phyloP scores from a whole-genome alignment of 106 monocot species.

The Posidonia australis region DNA sequence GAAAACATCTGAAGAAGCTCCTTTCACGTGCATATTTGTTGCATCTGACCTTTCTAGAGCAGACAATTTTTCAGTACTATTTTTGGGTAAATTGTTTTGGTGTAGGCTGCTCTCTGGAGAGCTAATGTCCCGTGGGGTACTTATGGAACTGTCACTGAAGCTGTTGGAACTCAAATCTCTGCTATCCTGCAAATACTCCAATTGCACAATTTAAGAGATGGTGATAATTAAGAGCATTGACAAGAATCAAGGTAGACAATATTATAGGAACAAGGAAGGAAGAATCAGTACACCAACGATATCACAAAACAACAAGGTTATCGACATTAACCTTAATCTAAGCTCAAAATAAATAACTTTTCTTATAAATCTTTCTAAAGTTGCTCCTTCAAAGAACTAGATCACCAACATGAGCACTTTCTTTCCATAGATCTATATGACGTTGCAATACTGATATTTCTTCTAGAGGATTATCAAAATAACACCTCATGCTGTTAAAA shows the following conservation, averaged over 20 bases:
- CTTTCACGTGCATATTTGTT: constrained; percentile 38
- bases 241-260: neutral
- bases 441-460: too few species aligned
- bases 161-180: constrained; percentile 59
- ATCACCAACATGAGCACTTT: too few species aligned
- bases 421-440: too few species aligned
- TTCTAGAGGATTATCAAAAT: too few species aligned
- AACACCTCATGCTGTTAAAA: too few species aligned
- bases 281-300: too few species aligned
- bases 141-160: constrained; percentile 45
- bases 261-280: neutral
- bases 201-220: neutral
- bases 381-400: too few species aligned
- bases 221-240: neutral
- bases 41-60: constrained; percentile 23
- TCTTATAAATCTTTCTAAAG: too few species aligned
- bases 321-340: too few species aligned
- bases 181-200: constrained; percentile 30
- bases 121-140: constrained; percentile 29
- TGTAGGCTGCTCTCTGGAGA: constrained; percentile 39
- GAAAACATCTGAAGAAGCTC: constrained; percentile 36
- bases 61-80: constrained; percentile 10
- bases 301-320: too few species aligned
- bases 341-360: too few species aligned
- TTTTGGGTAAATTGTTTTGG: constrained; percentile 13